Evolutionary conservation across 164 flowering plant species (phyloP), one percentile per base, ranked within the genome.

Genomic region (Dillenia turbinata): DNA sequence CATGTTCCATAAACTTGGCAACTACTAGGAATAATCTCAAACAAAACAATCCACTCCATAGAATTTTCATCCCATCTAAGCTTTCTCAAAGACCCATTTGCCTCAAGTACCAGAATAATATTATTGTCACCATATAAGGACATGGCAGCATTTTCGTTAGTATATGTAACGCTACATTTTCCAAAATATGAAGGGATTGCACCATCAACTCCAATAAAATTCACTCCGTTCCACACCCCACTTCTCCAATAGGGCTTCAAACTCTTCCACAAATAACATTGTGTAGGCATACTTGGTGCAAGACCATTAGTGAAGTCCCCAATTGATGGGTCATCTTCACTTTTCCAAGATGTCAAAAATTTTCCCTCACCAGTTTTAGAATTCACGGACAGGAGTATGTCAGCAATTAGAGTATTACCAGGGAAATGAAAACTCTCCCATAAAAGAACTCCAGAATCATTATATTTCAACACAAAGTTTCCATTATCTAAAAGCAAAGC

Each of bases 391-490:
- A 82, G 6, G 47, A 49, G 71, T 78, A 72, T 71, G 1, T 53
- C 66, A 0, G 78, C 75, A 15, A 81, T 12, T 10, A 69, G 46
- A 0, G 79, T 61, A 48, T 82, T 63, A 6, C 69, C 13, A 0
- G 83, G 83, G 52, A 73, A 15, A 22, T 71, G 63, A 61, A 81
- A 79, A 57, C 80, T 80, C 56, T 79, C 59, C 76, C 79, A 82
- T n/a, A 67, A 8, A 9, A 55, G 10, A 0, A 52, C 15, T 53
- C 52, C 60, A 3, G 63, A 60, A 59, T 51, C 59, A 9, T 16
- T 54, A 22, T 53, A 54, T 66, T 49, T 60, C 47, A 64, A 26
- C 5, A 69, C 40, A 8, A 74, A 47, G 44, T 74, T 71, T 14
- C 81, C 81, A 9, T 60, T 14, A 24, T 77, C 75, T 16, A 43